Evolutionary conservation across 2,329 filamentous ascomycete species (phyloP), one percentile per base, ranked within the genome.

Genomic region (Scytalidium lignicola): DNA sequence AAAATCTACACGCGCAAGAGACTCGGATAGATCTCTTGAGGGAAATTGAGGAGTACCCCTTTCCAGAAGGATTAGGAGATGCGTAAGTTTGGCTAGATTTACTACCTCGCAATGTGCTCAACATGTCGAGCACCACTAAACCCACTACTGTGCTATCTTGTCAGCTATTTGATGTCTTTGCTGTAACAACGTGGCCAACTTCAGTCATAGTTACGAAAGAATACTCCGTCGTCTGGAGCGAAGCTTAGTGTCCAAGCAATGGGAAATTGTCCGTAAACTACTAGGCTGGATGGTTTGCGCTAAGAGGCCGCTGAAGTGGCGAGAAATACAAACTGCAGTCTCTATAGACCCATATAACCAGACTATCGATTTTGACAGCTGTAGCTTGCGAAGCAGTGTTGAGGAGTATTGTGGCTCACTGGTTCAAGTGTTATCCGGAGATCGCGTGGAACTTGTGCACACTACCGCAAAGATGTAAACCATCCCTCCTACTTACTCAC

Each of bases 231-330:
- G 49, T 17, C 23, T 51, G 15, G 13, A 39, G 9, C 19, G 19
- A 18, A 47, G 39, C 13, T 20, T 12, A 32, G 26, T 21, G 3
- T 12, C 3, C 13, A 19, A 22, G 18, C 17, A 54, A 41, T 46
- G 56, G 43, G 18, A 39, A 1, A 49, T 44, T 21, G 49, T 47
- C 5, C 32, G 39, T 2, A 55, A 45, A 54, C 46, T 73, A 5
- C 52, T 73, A 9, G 63, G 67, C 1, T 72, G 67, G 69, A 58
- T 72, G 9, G 61, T 65, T 3, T 70, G 65, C 51, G 64, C 67
- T 3, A 69, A 65, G 49, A 54, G 68, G 15, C 60, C 70, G 1
- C 54, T 72, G 12, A 67, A 65, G 45, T 69, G 65, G 68, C 59
- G 65, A 42, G 70, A 73, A 50, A 64, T 73, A n/a, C 70, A 72